These are phyloP conservation scores for Emmonsiellopsis sp. DNA, from an alignment of 2,329 filamentous ascomycete genomes.

Conservation along the genomic window DNA sequence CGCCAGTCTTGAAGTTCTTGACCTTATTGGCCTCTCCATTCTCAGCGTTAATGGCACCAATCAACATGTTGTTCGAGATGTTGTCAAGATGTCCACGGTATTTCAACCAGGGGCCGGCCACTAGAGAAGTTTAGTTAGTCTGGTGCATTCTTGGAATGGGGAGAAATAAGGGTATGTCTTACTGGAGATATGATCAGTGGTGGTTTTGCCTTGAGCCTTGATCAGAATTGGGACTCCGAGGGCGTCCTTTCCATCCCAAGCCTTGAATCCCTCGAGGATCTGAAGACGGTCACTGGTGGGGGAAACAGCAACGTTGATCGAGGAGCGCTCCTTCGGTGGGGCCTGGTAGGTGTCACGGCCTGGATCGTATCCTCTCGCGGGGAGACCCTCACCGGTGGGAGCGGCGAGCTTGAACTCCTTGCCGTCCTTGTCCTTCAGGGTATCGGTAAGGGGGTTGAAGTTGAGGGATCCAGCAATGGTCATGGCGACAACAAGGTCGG, in stretches of 20 bases:
- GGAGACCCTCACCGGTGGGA: constrained; percentile 74
- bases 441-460: constrained; percentile 94
- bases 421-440: constrained; percentile 86
- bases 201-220: constrained; percentile 94
- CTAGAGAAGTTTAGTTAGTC: constrained; percentile 15
- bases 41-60: constrained; percentile 89
- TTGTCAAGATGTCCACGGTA: constrained; percentile 98
- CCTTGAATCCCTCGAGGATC: constrained; percentile 71
- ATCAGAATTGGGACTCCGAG: constrained; percentile 80
- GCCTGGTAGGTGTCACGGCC: constrained; percentile 94
- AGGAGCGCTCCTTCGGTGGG: constrained; percentile 66
- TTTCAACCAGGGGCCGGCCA: constrained; percentile 96
- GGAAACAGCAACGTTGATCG: constrained; percentile 70
- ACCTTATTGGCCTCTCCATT: constrained; percentile 98
- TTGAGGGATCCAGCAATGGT: constrained; percentile 72
- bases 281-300: constrained; percentile 91
- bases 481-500: constrained; percentile 80
- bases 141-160: not conserved
- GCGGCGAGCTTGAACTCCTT: constrained; percentile 85
- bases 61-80: constrained; percentile 99
- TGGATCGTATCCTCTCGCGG: constrained; percentile 73
- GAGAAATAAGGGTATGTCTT: constrained; percentile 9
- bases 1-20: constrained; percentile 76
- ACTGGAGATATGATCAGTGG: constrained; percentile 89
- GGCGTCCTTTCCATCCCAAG: constrained; percentile 91